Base-by-base conservation (phyloP, 257 asterid species). In the Scutellaria minor region DNA sequence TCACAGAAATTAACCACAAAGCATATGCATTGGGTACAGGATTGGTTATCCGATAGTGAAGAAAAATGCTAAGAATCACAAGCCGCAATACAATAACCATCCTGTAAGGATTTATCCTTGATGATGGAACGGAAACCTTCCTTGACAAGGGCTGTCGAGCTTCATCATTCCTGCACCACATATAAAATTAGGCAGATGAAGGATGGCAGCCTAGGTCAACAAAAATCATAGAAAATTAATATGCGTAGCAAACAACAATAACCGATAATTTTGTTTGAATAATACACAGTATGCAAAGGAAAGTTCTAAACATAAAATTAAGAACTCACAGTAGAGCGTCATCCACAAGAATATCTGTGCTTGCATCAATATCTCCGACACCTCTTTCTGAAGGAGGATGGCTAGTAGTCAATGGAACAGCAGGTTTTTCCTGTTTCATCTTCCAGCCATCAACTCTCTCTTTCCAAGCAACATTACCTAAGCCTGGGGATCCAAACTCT, bases 371-470 rank as follows among this genome's bases (percentile, higher is more conserved):
- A 83, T 92, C 97, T 47, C 88, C 95, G 78, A 24, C 81, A 48
- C 96, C 96, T 77, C 96, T 82, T 82, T 88, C 96, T 45, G 92
- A 88, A 83, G 95, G 92, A 68, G 95, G 92, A 73, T 83, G 91
- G 85, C 93, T 88, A 42, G 90, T 73, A 24, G 96, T 77, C 88
- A 92, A 78, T 47, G 88, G 96, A 53, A 79, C 79, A 50, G 64
- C 87, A 70, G 91, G 87, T 79, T 90, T 92, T 68, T 92, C 95
- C 76, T 89, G 96, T 76, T 88, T 92, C 96, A 89, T 88, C 79
- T 89, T 89, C 97, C 97, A 92, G 76, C 96, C 97, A 76, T 88
- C 96, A 56, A 91, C 96, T 84, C 97, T 89, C 80, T 92, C 96
- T 84, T 89, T 92, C 96, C 97, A 92, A 60, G 96, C 96, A 78